Conservation (phyloP, 2,329 filamentous ascomycete genomes). For the Calonectria fujianensis region DNA sequence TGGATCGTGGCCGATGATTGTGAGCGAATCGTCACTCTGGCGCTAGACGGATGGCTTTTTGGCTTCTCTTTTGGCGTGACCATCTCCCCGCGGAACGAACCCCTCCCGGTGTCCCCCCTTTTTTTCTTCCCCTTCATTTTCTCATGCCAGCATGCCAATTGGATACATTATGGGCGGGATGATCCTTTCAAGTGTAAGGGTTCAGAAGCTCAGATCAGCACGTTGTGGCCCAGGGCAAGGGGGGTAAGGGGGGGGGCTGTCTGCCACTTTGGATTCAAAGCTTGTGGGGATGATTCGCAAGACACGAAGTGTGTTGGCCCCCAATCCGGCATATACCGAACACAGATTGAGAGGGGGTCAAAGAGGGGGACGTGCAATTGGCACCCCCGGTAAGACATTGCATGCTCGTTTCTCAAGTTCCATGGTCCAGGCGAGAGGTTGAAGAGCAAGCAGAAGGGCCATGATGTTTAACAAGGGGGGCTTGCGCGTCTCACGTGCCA, state of each 20-base stretch:
- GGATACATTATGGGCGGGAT: slow-evolving; percentile 4
- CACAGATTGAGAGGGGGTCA: background rate
- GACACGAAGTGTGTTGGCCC: slow-evolving; percentile 26
- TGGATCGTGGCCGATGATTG: slow-evolving; percentile 48
- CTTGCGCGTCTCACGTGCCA: slow-evolving; percentile 28
- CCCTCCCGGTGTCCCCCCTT: slow-evolving; percentile 27
- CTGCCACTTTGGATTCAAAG: background rate
- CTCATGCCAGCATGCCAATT: background rate
- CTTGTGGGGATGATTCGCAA: background rate
- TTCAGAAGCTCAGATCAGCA: slow-evolving; percentile 13
- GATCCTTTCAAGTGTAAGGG: background rate
- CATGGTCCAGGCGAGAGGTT: background rate
- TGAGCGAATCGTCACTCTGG: slow-evolving; percentile 52
- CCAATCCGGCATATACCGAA: slow-evolving; percentile 5
- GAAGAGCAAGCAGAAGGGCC: background rate
- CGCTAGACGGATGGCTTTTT: slow-evolving; percentile 54
- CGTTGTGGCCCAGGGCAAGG: slow-evolving; percentile 7
- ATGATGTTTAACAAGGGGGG: slow-evolving; percentile 3
- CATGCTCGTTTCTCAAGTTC: background rate
- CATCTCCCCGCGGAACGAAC: slow-evolving; percentile 22
- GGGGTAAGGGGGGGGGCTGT: background rate
- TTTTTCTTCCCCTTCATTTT: background rate
- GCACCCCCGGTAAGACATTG: background rate
- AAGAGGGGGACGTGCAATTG: background rate
- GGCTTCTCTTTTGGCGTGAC: slow-evolving; percentile 36